Base-by-base conservation (phyloP, 495 filamentous ascomycete genomes). In the Aeminium ludgeri region DNA sequence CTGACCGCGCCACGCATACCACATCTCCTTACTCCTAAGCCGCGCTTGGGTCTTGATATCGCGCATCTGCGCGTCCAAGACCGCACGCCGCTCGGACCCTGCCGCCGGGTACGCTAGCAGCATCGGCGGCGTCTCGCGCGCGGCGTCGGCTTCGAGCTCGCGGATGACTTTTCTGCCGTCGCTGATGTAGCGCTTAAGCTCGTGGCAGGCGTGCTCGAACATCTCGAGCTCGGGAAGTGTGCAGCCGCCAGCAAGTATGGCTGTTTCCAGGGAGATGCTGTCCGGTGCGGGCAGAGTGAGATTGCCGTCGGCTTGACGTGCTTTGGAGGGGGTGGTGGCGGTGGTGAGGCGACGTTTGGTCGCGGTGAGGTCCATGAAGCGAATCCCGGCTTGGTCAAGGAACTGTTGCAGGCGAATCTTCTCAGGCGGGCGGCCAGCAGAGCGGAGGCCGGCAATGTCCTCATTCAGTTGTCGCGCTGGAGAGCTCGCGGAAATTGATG, bases 1-100 rank as follows among this genome's bases (percentile, higher is more conserved):
- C 50, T 84, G 83, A 74, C 81, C 85, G 25, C 91, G 81, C 91
- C 91, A 97, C 54, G 86, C 78, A 55, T 97, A 96, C 91, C 91
- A 97, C 59, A 84, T 86, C 29, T 74, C 83, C 55, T 93, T 93
- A 62, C 86, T 94, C 10, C 82, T 68, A 4, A 91, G 65, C 30
- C 91, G 66, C 2, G 91, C 81, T 55, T 95, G 77, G 0, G 83
- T 91, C 63, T 94, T 95, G 53, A 91, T 78, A 46, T 93, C 92
- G 56, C 87, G 86, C 61, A 97, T 87, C 55, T 96, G 89, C 44
- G 81, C 86, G 59, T 97, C 87, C 79, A 97, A 86, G 35, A 89
- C 68, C 1, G 72, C 57, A 50, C 78, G 80, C 46, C 92, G 68
- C 36, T 89, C 80, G n/a, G 82, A 74, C 5, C 82, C 67, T n/a